Conservation (phyloP, 1,139 yeast species). For the Meyerozyma sp. region DNA sequence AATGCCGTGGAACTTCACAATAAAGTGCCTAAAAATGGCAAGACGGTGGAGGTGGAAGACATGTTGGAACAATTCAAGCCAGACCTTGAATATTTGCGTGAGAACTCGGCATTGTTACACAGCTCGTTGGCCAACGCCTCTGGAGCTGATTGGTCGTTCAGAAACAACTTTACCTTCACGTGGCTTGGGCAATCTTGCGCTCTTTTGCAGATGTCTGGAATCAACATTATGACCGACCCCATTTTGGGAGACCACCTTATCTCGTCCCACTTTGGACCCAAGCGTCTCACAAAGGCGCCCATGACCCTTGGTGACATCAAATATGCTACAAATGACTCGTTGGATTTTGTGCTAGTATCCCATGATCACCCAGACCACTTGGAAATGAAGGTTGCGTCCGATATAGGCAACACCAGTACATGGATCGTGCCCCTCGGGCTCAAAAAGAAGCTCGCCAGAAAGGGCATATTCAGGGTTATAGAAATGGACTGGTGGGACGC, state of each 20-base stretch:
- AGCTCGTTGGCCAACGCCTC: background rate
- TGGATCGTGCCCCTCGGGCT: constrained; percentile 92
- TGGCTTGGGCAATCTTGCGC: constrained; percentile 96
- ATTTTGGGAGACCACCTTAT: constrained; percentile 67
- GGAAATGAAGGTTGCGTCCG: constrained; percentile 54
- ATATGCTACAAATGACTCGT: constrained; percentile 36
- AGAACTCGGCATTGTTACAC: constrained; percentile 25
- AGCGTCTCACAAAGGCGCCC: constrained; percentile 71
- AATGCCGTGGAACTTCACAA: constrained; percentile 49
- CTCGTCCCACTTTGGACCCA: constrained; percentile 67
- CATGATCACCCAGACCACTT: constrained; percentile 96
- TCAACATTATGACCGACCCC: constrained; percentile 83
- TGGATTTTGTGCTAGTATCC: constrained; percentile 74
- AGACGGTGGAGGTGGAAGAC: constrained; percentile 39
- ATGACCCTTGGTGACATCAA: constrained; percentile 60
- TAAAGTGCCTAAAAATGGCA: constrained; percentile 39
- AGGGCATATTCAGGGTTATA: constrained; percentile 49
- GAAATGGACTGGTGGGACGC: constrained; percentile 96
- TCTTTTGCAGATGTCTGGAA: constrained; percentile 62
- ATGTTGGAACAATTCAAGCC: constrained; percentile 59
- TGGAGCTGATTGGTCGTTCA: constrained; percentile 12
- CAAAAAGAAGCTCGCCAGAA: constrained; percentile 49
- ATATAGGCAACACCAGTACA: constrained; percentile 54
- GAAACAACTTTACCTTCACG: constrained; percentile 58
- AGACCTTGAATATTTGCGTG: constrained; percentile 40